Conservation (phyloP, 2,329 filamentous ascomycete genomes). For the Cladosporium cucumerinum region DNA sequence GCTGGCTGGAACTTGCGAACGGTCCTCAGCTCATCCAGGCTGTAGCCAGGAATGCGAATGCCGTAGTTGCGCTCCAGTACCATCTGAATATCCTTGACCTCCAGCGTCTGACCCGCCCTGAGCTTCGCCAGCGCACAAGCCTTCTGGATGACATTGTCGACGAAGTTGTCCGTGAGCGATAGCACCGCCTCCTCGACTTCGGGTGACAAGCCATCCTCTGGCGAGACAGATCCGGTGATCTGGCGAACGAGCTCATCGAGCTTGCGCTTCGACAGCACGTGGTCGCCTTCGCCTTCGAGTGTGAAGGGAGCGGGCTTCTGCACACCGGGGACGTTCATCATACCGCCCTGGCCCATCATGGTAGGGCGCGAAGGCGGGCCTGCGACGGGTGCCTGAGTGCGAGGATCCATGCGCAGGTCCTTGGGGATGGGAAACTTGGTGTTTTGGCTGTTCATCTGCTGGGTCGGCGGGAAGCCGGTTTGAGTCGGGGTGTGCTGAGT, state of each 20-base stretch:
- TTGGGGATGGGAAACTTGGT: conserved; percentile 79
- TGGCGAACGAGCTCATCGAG: conserved; percentile 92
- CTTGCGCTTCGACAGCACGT: conserved; percentile 96
- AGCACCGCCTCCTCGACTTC: conserved; percentile 97
- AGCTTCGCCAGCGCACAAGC: conserved; percentile 92
- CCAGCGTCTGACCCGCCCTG: conserved; percentile 82
- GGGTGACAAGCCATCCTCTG: conserved; percentile 68
- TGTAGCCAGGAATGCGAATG: conserved; percentile 84
- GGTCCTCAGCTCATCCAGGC: conserved; percentile 87
- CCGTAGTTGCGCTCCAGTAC: conserved; percentile 64
- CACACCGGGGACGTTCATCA: conserved; percentile 84
- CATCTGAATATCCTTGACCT: conserved; percentile 64
- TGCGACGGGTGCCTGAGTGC: conserved; percentile 69
- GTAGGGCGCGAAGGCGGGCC: conserved; percentile 77
- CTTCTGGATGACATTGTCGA: conserved; percentile 82
- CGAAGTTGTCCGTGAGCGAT: conserved; percentile 86
- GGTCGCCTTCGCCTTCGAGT: conserved; percentile 86
- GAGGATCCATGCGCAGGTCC: conserved; percentile 67
- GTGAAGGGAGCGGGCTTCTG: conserved; percentile 77
- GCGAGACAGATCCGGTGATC: conserved; percentile 77
- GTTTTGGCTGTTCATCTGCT: conserved; percentile 19
- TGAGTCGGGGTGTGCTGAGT: conserved; percentile 23
- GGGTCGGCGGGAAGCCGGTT: conserved; percentile 18
- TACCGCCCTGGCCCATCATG: conserved; percentile 74
- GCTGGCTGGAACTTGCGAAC: conserved; percentile 91